Evolutionary conservation across 208 protist species (phyloP).

Genomic region (Leishmania gerbilli): DNA sequence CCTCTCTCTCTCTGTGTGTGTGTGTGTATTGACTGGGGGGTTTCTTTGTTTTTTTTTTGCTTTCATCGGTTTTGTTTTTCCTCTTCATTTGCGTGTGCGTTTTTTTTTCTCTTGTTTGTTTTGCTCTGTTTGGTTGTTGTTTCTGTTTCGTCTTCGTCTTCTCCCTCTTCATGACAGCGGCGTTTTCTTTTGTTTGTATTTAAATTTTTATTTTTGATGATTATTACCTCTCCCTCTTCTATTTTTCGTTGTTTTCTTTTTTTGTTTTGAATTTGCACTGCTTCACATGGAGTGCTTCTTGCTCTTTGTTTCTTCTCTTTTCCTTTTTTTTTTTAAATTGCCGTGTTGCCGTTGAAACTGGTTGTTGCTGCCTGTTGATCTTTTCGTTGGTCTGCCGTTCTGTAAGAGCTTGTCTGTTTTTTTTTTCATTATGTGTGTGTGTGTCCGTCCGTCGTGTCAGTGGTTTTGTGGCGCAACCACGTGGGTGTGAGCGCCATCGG

Average conservation of each 20-base stretch:
- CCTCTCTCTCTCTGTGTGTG: neutral
- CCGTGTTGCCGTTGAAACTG: neutral
- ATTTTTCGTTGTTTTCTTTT: neutral
- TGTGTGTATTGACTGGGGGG: neutral
- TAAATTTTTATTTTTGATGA: too few relatives aligned
- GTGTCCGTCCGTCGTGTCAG: neutral
- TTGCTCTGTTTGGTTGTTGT: neutral
- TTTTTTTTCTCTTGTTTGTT: neutral
- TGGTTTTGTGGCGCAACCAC: neutral
- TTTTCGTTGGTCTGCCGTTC: neutral
- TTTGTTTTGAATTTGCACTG: neutral
- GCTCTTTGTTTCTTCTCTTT: neutral
- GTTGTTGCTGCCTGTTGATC: neutral
- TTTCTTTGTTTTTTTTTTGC: constrained; percentile 4
- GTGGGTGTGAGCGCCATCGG: neutral
- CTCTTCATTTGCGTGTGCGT: neutral
- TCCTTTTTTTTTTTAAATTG: neutral
- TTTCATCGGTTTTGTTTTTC: neutral
- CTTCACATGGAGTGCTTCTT: neutral
- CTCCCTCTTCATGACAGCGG: neutral
- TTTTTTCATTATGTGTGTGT: neutral
- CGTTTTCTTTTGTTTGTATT: neutral
- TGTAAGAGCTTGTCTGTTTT: neutral
- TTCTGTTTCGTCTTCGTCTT: neutral
- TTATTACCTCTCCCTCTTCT: neutral